Conservation (phyloP, 2,329 filamentous ascomycete species). For the Pleurostoma richardsiae region DNA sequence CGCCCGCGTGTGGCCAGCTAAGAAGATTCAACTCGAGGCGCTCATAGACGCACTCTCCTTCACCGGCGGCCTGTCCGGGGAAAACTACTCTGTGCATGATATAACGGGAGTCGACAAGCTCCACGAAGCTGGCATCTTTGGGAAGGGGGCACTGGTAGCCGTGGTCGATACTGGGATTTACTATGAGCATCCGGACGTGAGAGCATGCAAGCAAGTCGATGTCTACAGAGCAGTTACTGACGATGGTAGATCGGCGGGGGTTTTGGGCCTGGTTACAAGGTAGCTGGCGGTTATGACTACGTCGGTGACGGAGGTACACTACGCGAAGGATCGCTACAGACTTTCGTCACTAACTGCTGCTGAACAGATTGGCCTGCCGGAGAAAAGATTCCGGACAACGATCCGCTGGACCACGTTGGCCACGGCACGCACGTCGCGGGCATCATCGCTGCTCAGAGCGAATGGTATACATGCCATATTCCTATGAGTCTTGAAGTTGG, state of each 20-base stretch:
- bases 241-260: slow-evolving; percentile 15
- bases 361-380: neutral
- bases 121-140: slow-evolving; percentile 10
- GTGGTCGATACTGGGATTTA: slow-evolving; percentile 10
- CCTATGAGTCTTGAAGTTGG: too few relatives aligned
- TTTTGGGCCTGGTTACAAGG: slow-evolving; percentile 14
- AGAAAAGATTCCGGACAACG: slow-evolving; percentile 10
- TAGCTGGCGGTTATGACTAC: slow-evolving; percentile 16
- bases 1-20: neutral
- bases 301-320: slow-evolving; percentile 11
- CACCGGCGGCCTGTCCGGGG: neutral
- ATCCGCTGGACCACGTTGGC: slow-evolving; percentile 14
- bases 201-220: neutral
- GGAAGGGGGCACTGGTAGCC: slow-evolving; percentile 9
- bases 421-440: slow-evolving; percentile 20
- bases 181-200: slow-evolving; percentile 10
- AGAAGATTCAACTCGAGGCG: neutral
- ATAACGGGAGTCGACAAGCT: slow-evolving; percentile 12
- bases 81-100: slow-evolving; percentile 5
- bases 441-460: slow-evolving; percentile 16
- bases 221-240: slow-evolving; percentile 9
- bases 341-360: too few relatives aligned
- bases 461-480: slow-evolving; percentile 1
- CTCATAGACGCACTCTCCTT: neutral
- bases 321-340: too few relatives aligned